Percentiles rank a stretch among this genome's conserved stretches.
Conservation (phyloP, 371 early-diverging fungal species). For the Rhizopus arrhizus region DNA sequence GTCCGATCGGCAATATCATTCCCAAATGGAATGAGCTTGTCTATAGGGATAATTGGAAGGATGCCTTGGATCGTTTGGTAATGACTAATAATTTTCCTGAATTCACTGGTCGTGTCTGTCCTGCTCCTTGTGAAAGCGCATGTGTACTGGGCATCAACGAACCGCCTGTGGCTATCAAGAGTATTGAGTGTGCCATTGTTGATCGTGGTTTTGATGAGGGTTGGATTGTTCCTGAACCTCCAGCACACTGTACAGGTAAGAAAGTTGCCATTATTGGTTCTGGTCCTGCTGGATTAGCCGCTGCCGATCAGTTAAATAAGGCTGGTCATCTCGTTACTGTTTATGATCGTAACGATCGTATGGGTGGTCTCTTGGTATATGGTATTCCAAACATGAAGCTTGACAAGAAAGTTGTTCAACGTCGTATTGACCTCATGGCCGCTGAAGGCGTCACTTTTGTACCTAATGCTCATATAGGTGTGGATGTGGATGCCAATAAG, state of each 20-base stretch:
- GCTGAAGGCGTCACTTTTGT: conserved; percentile 91
- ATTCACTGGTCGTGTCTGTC: conserved; percentile 77
- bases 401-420: conserved; percentile 91
- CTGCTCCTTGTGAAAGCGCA: conserved; percentile 90
- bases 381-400: conserved; percentile 99
- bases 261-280: conserved; percentile 90
- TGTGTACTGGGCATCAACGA: conserved; percentile 92
- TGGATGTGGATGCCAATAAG: conserved; percentile 68
- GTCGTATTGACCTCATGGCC: conserved; percentile 89
- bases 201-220: conserved; percentile 94
- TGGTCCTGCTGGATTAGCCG: conserved; percentile 95
- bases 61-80: conserved; percentile 88
- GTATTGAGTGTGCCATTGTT: conserved; percentile 95
- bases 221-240: conserved; percentile 90
- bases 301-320: conserved; percentile 97
- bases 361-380: conserved; percentile 95
- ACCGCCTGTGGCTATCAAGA: conserved; percentile 93
- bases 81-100: conserved; percentile 98
- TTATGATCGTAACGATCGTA: conserved; percentile 93
- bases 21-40: conserved; percentile 98
- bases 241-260: conserved; percentile 81
- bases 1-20: conserved; percentile 96
- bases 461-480: conserved; percentile 85
- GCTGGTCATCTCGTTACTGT: conserved; percentile 94
- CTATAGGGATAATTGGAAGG: conserved; percentile 91